Percentiles rank a stretch among this genome's conserved stretches.
These are phyloP conservation scores for Cenchrus fungigraminus DNA, from an alignment of 176 grass and related monocot species.

Conservation along the genomic window DNA sequence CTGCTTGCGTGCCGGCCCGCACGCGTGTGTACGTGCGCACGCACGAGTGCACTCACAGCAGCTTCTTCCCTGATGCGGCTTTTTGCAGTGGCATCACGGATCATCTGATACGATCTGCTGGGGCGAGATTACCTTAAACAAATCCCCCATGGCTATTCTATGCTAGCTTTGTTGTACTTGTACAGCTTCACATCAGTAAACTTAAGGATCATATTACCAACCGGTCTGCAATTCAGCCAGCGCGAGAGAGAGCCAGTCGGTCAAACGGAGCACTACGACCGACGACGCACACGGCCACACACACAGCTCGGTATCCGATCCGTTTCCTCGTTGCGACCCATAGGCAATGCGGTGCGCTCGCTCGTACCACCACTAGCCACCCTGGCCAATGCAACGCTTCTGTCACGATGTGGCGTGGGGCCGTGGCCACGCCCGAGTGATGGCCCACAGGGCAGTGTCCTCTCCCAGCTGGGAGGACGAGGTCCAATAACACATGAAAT, in stretches of 20 bases:
- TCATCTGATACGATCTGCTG: not conserved
- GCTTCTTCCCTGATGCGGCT: not conserved
- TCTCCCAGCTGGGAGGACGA: not conserved
- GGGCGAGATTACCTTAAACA: not conserved
- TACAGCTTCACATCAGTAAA: not conserved
- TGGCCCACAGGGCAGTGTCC: conserved; percentile 11
- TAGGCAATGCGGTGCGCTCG: conserved; percentile 20
- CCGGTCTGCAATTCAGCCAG: conserved; percentile 11
- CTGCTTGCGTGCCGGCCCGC: conserved; percentile 11
- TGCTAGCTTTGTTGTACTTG: not conserved
- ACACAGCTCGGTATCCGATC: conserved; percentile 33
- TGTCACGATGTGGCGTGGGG: not conserved
- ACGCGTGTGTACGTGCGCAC: not conserved
- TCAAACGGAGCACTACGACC: conserved; percentile 62
- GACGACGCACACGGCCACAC: conserved; percentile 37
- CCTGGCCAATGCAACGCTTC: conserved; percentile 23
- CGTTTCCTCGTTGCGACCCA: conserved; percentile 29
- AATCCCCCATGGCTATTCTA: conserved; percentile 3
- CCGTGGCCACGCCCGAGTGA: not conserved
- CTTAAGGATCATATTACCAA: conserved; percentile 5
- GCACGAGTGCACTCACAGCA: conserved; percentile 17
- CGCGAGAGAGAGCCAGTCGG: conserved; percentile 20
- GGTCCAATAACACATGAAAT: conserved; percentile 53
- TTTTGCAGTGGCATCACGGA: not conserved
- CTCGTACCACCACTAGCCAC: not conserved